A percentile compares a stretch with the other conserved stretches of the same genome.
Evolutionary conservation across 371 early-diverging fungal species (phyloP).

Genomic region (Zancudomyces culisetae): DNA sequence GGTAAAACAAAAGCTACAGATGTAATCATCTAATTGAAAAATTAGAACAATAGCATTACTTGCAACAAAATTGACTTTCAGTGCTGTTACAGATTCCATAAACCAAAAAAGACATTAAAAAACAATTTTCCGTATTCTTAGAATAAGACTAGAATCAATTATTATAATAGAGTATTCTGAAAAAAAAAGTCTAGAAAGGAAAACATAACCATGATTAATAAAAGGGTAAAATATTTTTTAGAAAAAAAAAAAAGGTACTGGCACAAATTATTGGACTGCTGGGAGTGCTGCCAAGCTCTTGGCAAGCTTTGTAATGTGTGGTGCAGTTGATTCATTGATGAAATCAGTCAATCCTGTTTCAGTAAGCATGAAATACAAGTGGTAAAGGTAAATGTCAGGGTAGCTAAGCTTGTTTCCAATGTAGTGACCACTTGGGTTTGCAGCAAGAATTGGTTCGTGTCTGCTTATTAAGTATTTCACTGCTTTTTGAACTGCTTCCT

Average conservation of each 20-base stretch:
- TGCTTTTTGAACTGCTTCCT: conserved; percentile 1
- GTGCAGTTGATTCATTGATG: not conserved
- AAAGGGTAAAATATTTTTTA: not conserved
- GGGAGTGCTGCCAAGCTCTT: not conserved
- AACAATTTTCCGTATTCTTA: no score
- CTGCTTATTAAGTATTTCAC: conserved; percentile 2
- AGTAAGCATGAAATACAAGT: not conserved
- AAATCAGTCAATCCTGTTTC: not conserved
- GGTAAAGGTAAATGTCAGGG: conserved; percentile 11
- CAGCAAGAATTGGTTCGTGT: conserved; percentile 6
- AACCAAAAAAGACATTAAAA: not conserved
- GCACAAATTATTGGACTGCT: not conserved
- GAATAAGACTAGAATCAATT: no score
- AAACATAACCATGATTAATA: not conserved
- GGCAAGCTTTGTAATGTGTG: not conserved
- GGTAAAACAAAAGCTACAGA: no score
- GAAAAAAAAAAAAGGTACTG: no score
- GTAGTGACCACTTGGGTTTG: conserved; percentile 15
- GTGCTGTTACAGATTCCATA: not conserved
- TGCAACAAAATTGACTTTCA: not conserved
- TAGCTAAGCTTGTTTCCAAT: conserved; percentile 15
- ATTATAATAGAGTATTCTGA: no score
- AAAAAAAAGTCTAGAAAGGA: no score
- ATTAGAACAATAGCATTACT: not conserved
- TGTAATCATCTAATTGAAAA: not conserved